Base-by-base conservation (phyloP, 2,329 filamentous ascomycete genomes). In the Aschersonia sp. region DNA sequence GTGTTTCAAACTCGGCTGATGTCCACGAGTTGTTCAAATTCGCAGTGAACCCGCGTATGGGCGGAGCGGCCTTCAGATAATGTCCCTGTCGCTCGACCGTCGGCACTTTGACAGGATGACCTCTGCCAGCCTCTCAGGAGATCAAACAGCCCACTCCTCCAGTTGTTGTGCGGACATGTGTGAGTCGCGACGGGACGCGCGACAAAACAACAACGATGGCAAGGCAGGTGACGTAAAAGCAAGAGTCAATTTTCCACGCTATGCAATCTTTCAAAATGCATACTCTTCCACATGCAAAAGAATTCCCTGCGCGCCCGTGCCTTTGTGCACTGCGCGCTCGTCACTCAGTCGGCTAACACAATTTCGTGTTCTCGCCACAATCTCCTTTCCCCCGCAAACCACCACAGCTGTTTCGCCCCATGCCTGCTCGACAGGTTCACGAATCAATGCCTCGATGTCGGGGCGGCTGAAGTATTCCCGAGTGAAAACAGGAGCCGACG, bases 301-400 rank as follows among this genome's bases (percentile, higher is more conserved):
- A 41, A 82, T 80, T 0, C 78, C 78, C 56, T 82, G 78, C 0
- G 78, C 77, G 1, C 75, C 77, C 0, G 76, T 80, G 4, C 78
- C 78, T 58, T 82, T 82, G 56, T 81, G 78, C 29, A 81, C 77
- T 1, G 73, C 78, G 41, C 78, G 63, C 61, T 81, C 77, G 54
- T 82, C 77, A 47, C 75, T 78, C 51, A 81, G 51, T 31, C 61
- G 63, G 2, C 73, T 71, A 3, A 81, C 75, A 49, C 67, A 72
- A 53, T 77, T 80, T 49, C 78, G 65, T 10, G 75, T 71, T 44
- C 63, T 63, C 2, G 74, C 65, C 2, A 77, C 75, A 30, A 81
- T 61, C 44, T 72, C 72, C 46, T 69, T 69, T 1, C 77, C 78
- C 10, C 76, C 78, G 51, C 77, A 81, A 0, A 79, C 77, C 0